A percentile compares a stretch with the other conserved stretches of the same genome.
phyloP scores from a whole-genome alignment of 306 rosid species.

The Cicer arietinum region DNA sequence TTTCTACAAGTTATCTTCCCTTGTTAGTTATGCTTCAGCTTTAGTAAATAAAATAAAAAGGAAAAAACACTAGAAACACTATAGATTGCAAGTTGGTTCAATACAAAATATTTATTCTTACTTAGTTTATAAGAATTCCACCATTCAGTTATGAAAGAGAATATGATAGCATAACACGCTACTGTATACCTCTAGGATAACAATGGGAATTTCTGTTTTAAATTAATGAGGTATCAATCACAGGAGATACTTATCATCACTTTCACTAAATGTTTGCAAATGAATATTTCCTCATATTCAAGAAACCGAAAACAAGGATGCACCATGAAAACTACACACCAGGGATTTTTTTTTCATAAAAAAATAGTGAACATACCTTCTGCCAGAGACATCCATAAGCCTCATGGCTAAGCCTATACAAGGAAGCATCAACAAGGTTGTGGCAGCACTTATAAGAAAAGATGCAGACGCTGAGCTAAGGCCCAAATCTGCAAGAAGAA shows the following conservation, averaged over 20 bases:
- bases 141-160: neutral
- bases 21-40: slow-evolving; percentile 10
- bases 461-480: slow-evolving; percentile 69
- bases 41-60: neutral
- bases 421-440: slow-evolving; percentile 88
- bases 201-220: neutral
- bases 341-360: neutral
- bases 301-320: slow-evolving; percentile 12
- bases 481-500: slow-evolving; percentile 69
- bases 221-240: neutral
- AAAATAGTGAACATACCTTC: slow-evolving; percentile 55
- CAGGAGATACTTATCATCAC: neutral
- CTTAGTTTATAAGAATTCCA: neutral
- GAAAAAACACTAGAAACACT: neutral
- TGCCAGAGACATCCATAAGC: slow-evolving; percentile 78
- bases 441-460: slow-evolving; percentile 76
- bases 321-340: neutral
- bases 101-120: neutral
- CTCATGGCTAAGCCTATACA: slow-evolving; percentile 71
- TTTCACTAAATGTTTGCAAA: slow-evolving; percentile 2
- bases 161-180: neutral
- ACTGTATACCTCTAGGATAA: neutral
- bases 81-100: neutral
- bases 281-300: slow-evolving; percentile 8
- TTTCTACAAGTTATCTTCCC: slow-evolving; percentile 8